These are phyloP conservation scores for Dissoconium aciculare DNA, from an alignment of 2,329 filamentous ascomycete species.

Conservation along the genomic window DNA sequence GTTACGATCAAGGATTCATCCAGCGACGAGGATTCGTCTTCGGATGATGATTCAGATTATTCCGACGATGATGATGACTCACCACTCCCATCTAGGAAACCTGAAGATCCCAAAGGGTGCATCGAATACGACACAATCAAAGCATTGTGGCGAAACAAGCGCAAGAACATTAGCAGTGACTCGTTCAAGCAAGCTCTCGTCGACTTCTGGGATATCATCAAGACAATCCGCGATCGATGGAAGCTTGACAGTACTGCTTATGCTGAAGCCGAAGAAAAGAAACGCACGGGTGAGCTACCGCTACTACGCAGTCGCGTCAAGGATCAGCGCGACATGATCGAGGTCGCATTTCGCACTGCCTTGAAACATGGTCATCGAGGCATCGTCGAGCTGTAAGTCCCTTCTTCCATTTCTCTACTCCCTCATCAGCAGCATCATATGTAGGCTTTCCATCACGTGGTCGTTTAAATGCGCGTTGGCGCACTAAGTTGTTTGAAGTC, in stretches of 20 bases:
- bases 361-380: constrained; percentile 33
- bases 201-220: constrained; percentile 45
- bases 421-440: no score
- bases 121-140: constrained; percentile 46
- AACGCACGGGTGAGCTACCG: constrained; percentile 38
- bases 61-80: constrained; percentile 41
- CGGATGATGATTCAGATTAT: constrained; percentile 36
- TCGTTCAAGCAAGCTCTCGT: constrained; percentile 41
- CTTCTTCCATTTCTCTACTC: constrained; percentile 4
- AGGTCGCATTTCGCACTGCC: constrained; percentile 34
- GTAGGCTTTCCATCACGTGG: no score
- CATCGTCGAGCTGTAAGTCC: constrained; percentile 30
- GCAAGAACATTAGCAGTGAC: constrained; percentile 33
- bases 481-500: no score
- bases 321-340: constrained; percentile 42
- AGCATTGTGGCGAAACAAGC: constrained; percentile 45
- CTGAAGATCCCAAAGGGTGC: constrained; percentile 36
- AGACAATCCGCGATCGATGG: constrained; percentile 46
- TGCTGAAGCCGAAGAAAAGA: constrained; percentile 43
- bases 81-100: constrained; percentile 39
- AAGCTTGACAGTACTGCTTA: constrained; percentile 42
- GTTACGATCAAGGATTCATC: constrained; percentile 26
- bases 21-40: constrained; percentile 32
- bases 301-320: constrained; percentile 42
- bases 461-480: no score